Conservation (phyloP, 208 protist species). For the Phytomonas francai region DNA sequence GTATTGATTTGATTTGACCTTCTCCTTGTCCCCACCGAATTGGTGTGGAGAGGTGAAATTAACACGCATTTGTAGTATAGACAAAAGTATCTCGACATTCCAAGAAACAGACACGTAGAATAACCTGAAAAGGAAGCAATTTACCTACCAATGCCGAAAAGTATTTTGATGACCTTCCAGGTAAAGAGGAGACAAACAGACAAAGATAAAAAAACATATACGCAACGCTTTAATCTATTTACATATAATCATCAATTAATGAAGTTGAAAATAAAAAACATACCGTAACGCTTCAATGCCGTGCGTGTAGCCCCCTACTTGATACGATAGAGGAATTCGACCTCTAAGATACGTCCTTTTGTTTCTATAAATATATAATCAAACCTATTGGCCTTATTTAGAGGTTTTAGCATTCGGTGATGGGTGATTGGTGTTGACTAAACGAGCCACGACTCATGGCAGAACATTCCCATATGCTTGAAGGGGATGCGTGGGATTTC, state of each 20-base stretch:
- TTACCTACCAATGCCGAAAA: background rate
- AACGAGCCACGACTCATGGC: no score
- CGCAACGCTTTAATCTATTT: background rate
- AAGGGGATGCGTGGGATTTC: no score
- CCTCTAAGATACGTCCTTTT: background rate
- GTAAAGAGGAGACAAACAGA: background rate
- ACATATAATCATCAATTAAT: background rate
- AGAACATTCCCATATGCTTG: no score
- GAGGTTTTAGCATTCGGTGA: no score
- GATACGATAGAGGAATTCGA: background rate
- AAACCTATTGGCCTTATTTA: no score
- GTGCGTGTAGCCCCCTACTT: background rate
- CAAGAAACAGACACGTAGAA: background rate
- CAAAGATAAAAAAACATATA: background rate
- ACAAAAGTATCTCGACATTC: background rate
- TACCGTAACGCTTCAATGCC: background rate
- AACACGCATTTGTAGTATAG: background rate
- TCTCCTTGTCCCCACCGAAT: background rate
- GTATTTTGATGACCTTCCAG: background rate
- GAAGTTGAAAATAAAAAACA: background rate
- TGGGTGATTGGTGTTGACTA: no score
- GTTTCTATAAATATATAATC: no score
- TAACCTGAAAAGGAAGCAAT: background rate
- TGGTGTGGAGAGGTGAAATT: background rate
- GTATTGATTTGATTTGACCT: background rate